These are phyloP conservation scores for Phaeophleospora eucalypticola DNA, from an alignment of 2,329 filamentous ascomycete genomes.

Conservation along the genomic window DNA sequence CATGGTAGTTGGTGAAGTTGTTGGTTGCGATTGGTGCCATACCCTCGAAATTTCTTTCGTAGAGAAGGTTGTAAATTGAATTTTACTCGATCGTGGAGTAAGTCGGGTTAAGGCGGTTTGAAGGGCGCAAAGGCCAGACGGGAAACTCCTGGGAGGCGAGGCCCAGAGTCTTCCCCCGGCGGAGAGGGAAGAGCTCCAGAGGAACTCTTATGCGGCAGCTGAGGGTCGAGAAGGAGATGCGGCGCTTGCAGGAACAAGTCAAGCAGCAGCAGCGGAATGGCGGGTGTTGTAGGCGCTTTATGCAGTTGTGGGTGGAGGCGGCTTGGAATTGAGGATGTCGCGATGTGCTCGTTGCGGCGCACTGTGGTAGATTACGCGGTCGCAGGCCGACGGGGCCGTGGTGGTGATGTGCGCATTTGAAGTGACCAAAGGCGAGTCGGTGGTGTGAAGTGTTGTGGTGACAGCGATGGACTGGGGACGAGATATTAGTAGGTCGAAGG, in stretches of 20 bases:
- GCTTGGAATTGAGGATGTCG: slow-evolving; percentile 49
- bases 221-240: slow-evolving; percentile 60
- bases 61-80: slow-evolving; percentile 12
- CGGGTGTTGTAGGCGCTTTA: no score
- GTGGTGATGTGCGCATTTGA: slow-evolving; percentile 41
- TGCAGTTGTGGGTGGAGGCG: slow-evolving; percentile 29
- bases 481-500: neutral
- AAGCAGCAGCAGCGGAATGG: no score
- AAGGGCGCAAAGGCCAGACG: slow-evolving; percentile 87
- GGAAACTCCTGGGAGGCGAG: slow-evolving; percentile 66
- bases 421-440: slow-evolving; percentile 31
- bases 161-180: slow-evolving; percentile 98
- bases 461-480: neutral
- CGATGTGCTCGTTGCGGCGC: slow-evolving; percentile 42
- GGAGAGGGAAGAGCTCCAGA: slow-evolving; percentile 97
- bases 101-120: slow-evolving; percentile 79
- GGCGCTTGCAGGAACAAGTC: slow-evolving; percentile 39
- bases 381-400: slow-evolving; percentile 43
- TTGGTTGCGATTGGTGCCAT: slow-evolving; percentile 68
- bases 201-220: slow-evolving; percentile 99
- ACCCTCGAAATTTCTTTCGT: slow-evolving; percentile 51
- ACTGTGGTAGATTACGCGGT: slow-evolving; percentile 45
- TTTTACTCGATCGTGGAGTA: slow-evolving; percentile 17
- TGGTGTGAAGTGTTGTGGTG: neutral
- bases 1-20: slow-evolving; percentile 39